Evolutionary conservation across 2,329 filamentous ascomycete species (phyloP).

Genomic region (Penicillium glabrum): DNA sequence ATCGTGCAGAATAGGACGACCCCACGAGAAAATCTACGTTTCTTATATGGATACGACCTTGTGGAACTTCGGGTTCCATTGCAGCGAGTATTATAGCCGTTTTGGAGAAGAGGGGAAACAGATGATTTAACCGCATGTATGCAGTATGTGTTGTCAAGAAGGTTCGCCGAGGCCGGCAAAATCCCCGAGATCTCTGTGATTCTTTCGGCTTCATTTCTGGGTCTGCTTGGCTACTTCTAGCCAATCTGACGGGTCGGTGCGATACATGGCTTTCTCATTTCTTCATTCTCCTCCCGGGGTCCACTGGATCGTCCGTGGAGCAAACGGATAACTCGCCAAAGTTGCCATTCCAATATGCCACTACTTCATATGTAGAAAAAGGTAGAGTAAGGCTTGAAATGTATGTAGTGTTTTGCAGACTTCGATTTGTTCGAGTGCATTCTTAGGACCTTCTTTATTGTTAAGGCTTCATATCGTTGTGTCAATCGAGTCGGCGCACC

Average conservation of each 20-base stretch:
- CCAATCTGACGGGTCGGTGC: background rate
- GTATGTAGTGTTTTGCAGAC: background rate
- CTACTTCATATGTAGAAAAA: background rate
- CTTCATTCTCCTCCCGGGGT: background rate
- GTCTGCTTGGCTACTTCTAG: background rate
- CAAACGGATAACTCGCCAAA: background rate
- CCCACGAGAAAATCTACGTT: background rate
- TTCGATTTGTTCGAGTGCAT: background rate
- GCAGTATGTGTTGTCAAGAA: background rate
- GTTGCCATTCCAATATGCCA: background rate
- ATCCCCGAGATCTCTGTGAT: slow-evolving; percentile 6
- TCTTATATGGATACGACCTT: slow-evolving; percentile 9
- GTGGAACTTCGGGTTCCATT: slow-evolving; percentile 15
- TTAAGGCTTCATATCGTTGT: background rate
- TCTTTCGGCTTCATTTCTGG: background rate
- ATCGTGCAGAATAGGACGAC: background rate
- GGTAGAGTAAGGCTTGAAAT: background rate
- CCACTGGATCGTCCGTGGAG: background rate
- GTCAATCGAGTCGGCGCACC: background rate
- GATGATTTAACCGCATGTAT: slow-evolving; percentile 10
- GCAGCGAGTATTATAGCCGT: slow-evolving; percentile 12
- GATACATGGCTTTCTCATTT: background rate
- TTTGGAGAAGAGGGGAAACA: slow-evolving; percentile 12
- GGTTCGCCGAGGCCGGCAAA: slow-evolving; percentile 10
- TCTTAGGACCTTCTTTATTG: background rate